These are phyloP conservation scores for Leishmania tropica DNA, from an alignment of 208 protist genomes.

Conservation along the genomic window DNA sequence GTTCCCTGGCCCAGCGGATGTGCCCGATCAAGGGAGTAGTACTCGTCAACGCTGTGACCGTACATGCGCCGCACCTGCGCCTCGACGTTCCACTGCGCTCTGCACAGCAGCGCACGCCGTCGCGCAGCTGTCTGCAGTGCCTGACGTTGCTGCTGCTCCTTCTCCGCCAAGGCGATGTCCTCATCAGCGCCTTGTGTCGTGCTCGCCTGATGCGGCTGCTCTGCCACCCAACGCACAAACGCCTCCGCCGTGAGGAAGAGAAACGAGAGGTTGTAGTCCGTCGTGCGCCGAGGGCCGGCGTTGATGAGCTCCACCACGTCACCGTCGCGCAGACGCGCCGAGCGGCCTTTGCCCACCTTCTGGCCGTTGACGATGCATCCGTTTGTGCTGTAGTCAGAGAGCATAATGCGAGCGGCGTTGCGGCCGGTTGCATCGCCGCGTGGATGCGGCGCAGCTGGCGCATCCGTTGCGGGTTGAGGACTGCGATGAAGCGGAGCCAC, in stretches of 20 bases:
- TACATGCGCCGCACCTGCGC: slow-evolving; percentile 63
- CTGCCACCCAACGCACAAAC: slow-evolving; percentile 21
- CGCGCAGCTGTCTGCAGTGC: slow-evolving; percentile 10
- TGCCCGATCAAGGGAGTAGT: slow-evolving; percentile 39
- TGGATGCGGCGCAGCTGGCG: background rate
- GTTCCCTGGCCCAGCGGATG: slow-evolving; percentile 42
- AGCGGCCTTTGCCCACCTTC: slow-evolving; percentile 40
- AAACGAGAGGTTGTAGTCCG: slow-evolving; percentile 54
- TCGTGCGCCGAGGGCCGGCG: slow-evolving; percentile 32
- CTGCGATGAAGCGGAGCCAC: background rate
- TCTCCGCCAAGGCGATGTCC: background rate
- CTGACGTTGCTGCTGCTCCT: background rate
- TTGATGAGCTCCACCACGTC: slow-evolving; percentile 56
- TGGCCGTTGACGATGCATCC: slow-evolving; percentile 42
- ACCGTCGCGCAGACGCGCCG: slow-evolving; percentile 27
- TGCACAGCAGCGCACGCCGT: slow-evolving; percentile 33
- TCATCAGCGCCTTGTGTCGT: background rate
- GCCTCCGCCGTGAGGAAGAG: slow-evolving; percentile 33
- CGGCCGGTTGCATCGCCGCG: background rate
- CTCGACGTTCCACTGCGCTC: slow-evolving; percentile 44
- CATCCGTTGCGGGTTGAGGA: background rate
- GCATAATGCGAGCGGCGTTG: slow-evolving; percentile 12
- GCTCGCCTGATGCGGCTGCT: background rate
- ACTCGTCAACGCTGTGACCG: slow-evolving; percentile 40
- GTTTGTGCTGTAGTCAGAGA: slow-evolving; percentile 72